Evolutionary conservation across 805 yeast species (phyloP), one percentile per base, ranked within the genome.

Genomic region (Wickerhamomyces bisporus): DNA sequence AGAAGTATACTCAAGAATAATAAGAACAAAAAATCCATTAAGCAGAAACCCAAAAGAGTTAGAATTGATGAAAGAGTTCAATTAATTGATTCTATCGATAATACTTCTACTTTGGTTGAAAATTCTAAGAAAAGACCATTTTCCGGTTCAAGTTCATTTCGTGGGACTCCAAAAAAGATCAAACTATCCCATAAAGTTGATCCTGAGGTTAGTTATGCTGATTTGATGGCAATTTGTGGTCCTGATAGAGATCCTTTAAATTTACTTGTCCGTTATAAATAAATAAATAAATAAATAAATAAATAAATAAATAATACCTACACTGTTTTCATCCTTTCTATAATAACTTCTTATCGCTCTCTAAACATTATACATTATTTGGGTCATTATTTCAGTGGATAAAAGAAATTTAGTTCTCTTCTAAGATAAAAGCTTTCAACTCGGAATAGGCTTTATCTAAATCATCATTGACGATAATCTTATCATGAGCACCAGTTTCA

Each of bases 401-500:
- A n/a, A n/a, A n/a, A n/a, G n/a, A n/a, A n/a, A n/a, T n/a, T 35
- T 34, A 33, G 23, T 43, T 20, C 29, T 51, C 55, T 40, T 71
- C 69, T 48, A 85, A 70, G 45, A 89, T 81, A 58, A 87, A 93
- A 30, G 70, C 76, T 65, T 79, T 86, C 57, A 93, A 75, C 63
- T 89, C 86, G 26, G 53, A 52, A 66, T 93, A 93, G 16, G 98
- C 96, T 59, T 70, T 80, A 23, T 93, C 96, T 50, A 93, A 73
- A 55, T 91, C 87, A 55, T 89, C 97, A 59, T 93, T 93, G 51
- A 93, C 89, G 50, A 93, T 78, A 42, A 83, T 73, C 59, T 72
- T 70, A 65, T 93, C 98, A 60, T 93, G 97, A 33, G 94, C 95
- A 44, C 96, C 97, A 45, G 88, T 77, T 57, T 85, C 64, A 27